Base-by-base conservation (phyloP, 2,329 filamentous ascomycete genomes). In the Fusarium sp. region DNA sequence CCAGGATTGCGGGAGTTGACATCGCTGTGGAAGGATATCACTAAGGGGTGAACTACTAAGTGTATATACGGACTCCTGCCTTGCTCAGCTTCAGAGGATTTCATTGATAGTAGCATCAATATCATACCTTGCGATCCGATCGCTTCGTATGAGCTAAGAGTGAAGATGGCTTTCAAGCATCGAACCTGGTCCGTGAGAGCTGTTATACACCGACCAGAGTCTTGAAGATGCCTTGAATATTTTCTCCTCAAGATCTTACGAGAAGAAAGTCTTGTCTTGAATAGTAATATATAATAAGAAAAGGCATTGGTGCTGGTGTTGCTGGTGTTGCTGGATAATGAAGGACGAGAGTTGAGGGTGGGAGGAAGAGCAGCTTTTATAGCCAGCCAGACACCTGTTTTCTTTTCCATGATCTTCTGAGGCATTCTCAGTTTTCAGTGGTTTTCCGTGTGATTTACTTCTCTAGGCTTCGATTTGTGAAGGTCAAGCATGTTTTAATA, bases 351-450 rank as follows among this genome's bases (percentile, higher is more conserved):
- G 28, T 41, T 50, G 0, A 30, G 11, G 0, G 24, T n/a, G 20
- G 41, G 8, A 50, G 24, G 9, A 57, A 15, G 15, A 5, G 24
- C 31, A 28, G 55, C 31, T 35, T 57, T 57, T 57, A 28, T 50
- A 50, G 14, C 20, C 24, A 35, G 20, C 24, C 31, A 28, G 24
- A 24, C 1, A 15, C 1, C 14, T 28, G 20, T 28, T 57, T 57
- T 24, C 5, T n/a, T 50, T 57, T 50, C 18, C 20, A 12, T 12
- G 9, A 11, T 3, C 20, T n/a, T 50, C 31, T 36, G 6, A 1
- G 2, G 5, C 2, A 28, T 14, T 48, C n/a, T 1, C 5, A 7
- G 20, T 9, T 36, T 36, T 0, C 6, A 1, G 8, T 8, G 30
- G 11, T 14, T 30, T 15, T 8, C 5, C 1, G 0, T 6, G 28